phyloP scores from a whole-genome alignment of 306 rosid species.

The Cucurbita argyrosperma region DNA sequence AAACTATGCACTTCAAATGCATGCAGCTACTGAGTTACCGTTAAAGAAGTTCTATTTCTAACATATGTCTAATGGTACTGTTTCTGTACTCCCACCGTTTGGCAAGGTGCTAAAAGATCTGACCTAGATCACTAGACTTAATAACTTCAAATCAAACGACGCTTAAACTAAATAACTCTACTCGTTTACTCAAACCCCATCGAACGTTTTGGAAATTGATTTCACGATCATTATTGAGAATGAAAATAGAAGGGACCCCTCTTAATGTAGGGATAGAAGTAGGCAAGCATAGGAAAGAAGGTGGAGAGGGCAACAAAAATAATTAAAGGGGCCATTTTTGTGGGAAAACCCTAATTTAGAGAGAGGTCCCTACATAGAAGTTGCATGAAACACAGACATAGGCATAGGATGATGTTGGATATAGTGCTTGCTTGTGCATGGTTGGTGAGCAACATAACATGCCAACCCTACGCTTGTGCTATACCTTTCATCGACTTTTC shows the following conservation, averaged over 20 bases:
- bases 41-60: too few species aligned
- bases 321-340: neutral
- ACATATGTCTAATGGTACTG: too few species aligned
- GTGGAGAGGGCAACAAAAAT: neutral
- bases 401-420: neutral
- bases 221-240: neutral
- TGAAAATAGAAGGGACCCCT: neutral
- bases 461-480: conserved; percentile 13
- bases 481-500: neutral
- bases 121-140: too few species aligned
- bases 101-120: too few species aligned
- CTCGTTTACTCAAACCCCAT: too few species aligned
- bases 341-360: conserved; percentile 2
- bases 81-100: too few species aligned
- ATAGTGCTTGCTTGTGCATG: conserved; percentile 25
- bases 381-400: neutral
- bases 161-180: too few species aligned
- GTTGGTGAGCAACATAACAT: conserved; percentile 50
- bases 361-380: conserved; percentile 2
- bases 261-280: neutral
- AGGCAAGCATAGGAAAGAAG: neutral
- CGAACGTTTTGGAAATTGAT: neutral
- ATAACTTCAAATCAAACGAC: too few species aligned
- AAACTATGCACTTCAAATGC: too few species aligned
- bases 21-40: too few species aligned